Percentiles rank a stretch among this genome's conserved stretches.
Evolutionary conservation across 345 rosid species (phyloP).

Genomic region (Ceriops decandra): DNA sequence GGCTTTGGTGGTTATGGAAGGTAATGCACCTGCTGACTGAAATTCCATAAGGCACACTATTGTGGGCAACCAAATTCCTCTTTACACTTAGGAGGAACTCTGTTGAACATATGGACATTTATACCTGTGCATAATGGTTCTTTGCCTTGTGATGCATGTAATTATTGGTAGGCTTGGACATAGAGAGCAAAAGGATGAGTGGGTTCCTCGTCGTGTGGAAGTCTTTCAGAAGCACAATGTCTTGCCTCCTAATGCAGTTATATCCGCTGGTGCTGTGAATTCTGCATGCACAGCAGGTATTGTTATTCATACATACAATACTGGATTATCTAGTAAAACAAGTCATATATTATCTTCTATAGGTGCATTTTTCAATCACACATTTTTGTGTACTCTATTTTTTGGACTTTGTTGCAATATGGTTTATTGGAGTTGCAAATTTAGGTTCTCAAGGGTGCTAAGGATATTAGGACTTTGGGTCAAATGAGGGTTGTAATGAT

Average conservation of each 20-base stretch:
- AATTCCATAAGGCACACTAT: background rate
- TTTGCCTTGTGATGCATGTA: conserved; percentile 7
- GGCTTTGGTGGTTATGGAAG: conserved; percentile 99
- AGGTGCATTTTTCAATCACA: background rate
- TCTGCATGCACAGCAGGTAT: conserved; percentile 97
- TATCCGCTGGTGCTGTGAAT: conserved; percentile 81
- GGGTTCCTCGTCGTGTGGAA: conserved; percentile 90
- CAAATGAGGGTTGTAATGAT: too few relatives aligned
- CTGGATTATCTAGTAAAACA: background rate
- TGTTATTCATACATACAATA: conserved; percentile 1
- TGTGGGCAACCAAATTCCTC: conserved; percentile 4
- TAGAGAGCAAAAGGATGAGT: conserved; percentile 97
- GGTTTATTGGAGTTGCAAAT: background rate
- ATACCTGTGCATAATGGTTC: background rate
- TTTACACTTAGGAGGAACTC: conserved; percentile 1
- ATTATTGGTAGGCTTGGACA: conserved; percentile 79
- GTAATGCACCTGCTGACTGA: conserved; percentile 38
- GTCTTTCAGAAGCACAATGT: conserved; percentile 69
- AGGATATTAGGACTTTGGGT: too few relatives aligned
- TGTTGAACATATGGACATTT: conserved; percentile 1
- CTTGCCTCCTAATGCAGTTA: conserved; percentile 69
- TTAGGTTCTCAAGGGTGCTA: background rate
- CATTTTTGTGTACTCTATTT: background rate
- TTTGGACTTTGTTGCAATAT: background rate
- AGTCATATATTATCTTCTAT: background rate